Evolutionary conservation across 2,329 filamentous ascomycete species (phyloP), one percentile per base, ranked within the genome.

Genomic region (Penicillium sp.): DNA sequence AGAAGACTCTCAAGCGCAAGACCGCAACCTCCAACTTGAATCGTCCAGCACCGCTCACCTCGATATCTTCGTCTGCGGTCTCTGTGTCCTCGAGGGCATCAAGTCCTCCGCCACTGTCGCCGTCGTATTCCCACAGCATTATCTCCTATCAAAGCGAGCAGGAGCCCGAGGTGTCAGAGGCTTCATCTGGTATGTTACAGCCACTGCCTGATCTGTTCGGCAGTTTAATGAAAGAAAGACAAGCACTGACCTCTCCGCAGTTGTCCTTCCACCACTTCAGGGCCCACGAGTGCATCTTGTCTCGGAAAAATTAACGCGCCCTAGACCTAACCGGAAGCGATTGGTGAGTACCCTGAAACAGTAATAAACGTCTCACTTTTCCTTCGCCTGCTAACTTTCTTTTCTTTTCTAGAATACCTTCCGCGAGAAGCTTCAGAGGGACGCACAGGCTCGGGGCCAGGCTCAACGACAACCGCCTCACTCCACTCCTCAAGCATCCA

Each of bases 81-180:
- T 73, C 72, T 25, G 59, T 68, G 7, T 72, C 73, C 1, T 75
- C 72, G 0, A 55, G 61, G 41, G 64, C 69, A 11, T 76, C 74
- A 11, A 76, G 70, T 57, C 70, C 75, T 17, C 75, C 75, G 47
- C 73, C 75, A 14, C 58, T 77, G 34, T 76, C 74, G 35, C 75
- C 73, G 10, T 76, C 74, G 14, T 73, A 72, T 58, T 76, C 75
- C 12, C 69, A 73, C 14, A 74, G 73, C 58, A 60, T 72, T 6
- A 47, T 71, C 45, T 71, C 70, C 22, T 63, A 66, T 38, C 50
- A 60, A 45, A 75, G 73, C 58, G 72, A 74, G 47, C 65, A 65
- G 43, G 71, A 71, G 20, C 60, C 64, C 22, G 72, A 73, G 39
- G 60, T 65, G 22, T 57, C 67, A 43, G 67, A 71, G 54, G 59